These are phyloP conservation scores for Microthlaspi erraticum DNA, from an alignment of 345 rosid genomes.

Conservation along the genomic window DNA sequence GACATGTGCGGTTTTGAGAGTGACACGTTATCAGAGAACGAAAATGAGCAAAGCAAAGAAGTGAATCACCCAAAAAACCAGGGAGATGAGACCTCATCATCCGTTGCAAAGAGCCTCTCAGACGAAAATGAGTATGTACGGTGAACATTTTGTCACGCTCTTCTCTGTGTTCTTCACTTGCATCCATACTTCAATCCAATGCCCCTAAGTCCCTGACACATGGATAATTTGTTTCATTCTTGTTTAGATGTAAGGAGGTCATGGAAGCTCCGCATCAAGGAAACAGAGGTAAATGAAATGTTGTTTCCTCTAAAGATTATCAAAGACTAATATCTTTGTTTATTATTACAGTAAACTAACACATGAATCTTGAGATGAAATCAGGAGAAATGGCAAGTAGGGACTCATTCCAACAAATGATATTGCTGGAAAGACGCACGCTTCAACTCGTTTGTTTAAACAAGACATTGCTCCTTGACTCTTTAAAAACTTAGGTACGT, in stretches of 20 bases:
- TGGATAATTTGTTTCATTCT: conserved; percentile 15
- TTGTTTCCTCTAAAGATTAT: background rate
- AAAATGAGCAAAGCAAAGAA: conserved; percentile 37
- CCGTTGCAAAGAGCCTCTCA: conserved; percentile 50
- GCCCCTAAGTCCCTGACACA: conserved; percentile 32
- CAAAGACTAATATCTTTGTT: background rate
- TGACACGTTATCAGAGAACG: conserved; percentile 37
- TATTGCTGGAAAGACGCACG: conserved; percentile 58
- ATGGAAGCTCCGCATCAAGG: conserved; percentile 33
- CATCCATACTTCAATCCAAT: conserved; percentile 2
- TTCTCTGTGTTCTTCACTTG: background rate
- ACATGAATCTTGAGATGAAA: conserved; percentile 27
- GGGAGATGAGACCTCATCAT: conserved; percentile 53
- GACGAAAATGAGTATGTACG: conserved; percentile 52
- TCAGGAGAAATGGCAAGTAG: conserved; percentile 37
- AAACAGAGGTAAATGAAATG: conserved; percentile 37
- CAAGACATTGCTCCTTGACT: conserved; percentile 35
- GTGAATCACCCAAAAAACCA: conserved; percentile 38
- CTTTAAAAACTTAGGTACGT: conserved; percentile 37
- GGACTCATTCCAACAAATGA: conserved; percentile 47
- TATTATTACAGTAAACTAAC: conserved; percentile 5
- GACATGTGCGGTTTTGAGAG: conserved; percentile 35
- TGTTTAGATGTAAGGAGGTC: conserved; percentile 47
- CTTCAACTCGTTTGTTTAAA: conserved; percentile 54
- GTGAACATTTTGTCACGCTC: conserved; percentile 26